Base-by-base conservation (phyloP, 306 rosid species). In the Sicyos edulis region DNA sequence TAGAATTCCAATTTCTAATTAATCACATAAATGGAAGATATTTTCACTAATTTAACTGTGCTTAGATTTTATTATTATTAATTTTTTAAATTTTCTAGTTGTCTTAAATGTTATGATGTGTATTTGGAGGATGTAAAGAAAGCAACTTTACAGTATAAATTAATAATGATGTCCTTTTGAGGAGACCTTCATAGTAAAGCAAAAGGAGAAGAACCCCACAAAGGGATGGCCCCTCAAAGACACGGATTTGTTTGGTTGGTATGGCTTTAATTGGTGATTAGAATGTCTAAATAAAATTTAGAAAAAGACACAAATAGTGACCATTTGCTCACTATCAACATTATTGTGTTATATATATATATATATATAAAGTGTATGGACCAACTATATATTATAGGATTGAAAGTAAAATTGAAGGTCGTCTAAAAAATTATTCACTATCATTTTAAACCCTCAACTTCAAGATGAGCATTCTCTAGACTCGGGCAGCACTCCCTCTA, bases 251-350 rank as follows among this genome's bases (percentile, higher is more conserved):
- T 24, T 67, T 67, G 42, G 72, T 67, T 56, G 42, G 42, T 14
- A 22, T 67, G 56, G 7, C 72, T 67, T 67, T 67, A 67, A 67
- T 67, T 67, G 7, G 8, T 42, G 17, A 70, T 70, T 52, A 55
- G 82, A 85, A 83, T 87, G 84, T 80, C 80, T 44, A 51, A 82
- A 50, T 82, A 76, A 77, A 66, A 68, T 1, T 58, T 63, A 61
- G 80, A 84, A 64, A 80, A 83, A 81, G 80, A 73, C 74, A 81
- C 60, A 73, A 81, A 42, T 32, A 81, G 83, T 78, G 80, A 76
- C 87, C 37, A 82, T 81, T 80, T 76, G 79, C 37, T 26, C 82
- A 78, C 57, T 29, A 78, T 60, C 7, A 61, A 26, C 32, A 26
- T 32, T 34, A 1, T 16, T 57, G 63, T 34, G n/a, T 57, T 57